A percentile compares a stretch with the other conserved stretches of the same genome.
Conservation (phyloP, 257 asterid genomes). For the Capsicum pubescens region DNA sequence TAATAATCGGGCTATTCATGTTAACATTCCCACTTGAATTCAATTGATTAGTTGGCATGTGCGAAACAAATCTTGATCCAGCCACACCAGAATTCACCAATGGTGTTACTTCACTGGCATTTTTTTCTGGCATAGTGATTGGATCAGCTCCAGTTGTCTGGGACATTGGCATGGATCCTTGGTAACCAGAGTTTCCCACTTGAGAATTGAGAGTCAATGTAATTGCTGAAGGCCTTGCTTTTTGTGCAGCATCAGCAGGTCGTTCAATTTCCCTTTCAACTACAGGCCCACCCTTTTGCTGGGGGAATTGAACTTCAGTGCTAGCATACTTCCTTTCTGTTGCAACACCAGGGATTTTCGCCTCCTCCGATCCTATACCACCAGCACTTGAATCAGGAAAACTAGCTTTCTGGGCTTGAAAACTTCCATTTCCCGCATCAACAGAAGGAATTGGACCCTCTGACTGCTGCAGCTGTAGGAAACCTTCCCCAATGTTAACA, state of each 20-base stretch:
- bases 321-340: conserved; percentile 51
- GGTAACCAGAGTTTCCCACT: conserved; percentile 58
- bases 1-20: conserved; percentile 50
- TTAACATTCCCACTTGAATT: conserved; percentile 45
- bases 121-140: conserved; percentile 45
- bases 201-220: conserved; percentile 52
- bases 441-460: conserved; percentile 54
- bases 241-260: conserved; percentile 49
- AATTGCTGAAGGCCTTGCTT: conserved; percentile 44
- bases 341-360: conserved; percentile 48
- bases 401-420: conserved; percentile 53
- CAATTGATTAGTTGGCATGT: conserved; percentile 49
- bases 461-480: conserved; percentile 51
- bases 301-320: conserved; percentile 48
- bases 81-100: conserved; percentile 49
- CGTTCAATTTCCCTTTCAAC: conserved; percentile 43
- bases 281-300: conserved; percentile 53
- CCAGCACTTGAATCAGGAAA: conserved; percentile 50
- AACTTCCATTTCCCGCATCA: conserved; percentile 53
- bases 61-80: conserved; percentile 55
- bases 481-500: conserved; percentile 63
- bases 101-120: conserved; percentile 50
- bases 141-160: conserved; percentile 50
- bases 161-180: conserved; percentile 49
- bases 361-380: conserved; percentile 46